Evolutionary conservation across 257 asterid species (phyloP).

Genomic region (Scutellaria barbata): DNA sequence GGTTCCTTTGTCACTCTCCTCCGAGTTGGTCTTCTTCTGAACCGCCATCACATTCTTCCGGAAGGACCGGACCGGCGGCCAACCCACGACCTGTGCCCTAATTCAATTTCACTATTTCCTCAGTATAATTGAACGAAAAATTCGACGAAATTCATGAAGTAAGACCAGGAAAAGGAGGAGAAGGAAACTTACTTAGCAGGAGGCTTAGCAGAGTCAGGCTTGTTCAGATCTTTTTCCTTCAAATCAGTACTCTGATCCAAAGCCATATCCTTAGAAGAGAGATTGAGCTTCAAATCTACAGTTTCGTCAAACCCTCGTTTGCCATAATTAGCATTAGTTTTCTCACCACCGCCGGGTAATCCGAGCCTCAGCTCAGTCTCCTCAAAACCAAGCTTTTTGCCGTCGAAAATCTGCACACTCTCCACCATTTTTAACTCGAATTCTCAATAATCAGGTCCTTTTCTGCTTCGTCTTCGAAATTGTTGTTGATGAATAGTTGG

Average conservation of each 20-base stretch:
- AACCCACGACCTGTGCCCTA: constrained; percentile 91
- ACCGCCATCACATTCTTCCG: constrained; percentile 60
- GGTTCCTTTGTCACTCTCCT: constrained; percentile 46
- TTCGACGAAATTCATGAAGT: neutral
- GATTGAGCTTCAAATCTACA: constrained; percentile 75
- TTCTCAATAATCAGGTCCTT: neutral
- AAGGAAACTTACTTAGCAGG: constrained; percentile 59
- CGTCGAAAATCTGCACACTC: constrained; percentile 7
- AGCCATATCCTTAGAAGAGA: constrained; percentile 43
- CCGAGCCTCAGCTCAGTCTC: constrained; percentile 72
- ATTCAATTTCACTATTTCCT: constrained; percentile 1
- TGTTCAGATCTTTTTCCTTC: constrained; percentile 22
- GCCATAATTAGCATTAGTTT: constrained; percentile 44
- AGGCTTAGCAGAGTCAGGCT: constrained; percentile 54
- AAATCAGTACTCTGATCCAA: constrained; percentile 29
- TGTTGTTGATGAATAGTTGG: neutral
- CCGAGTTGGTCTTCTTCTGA: constrained; percentile 49
- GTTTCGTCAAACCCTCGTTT: constrained; percentile 58
- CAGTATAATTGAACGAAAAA: neutral
- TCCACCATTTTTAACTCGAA: constrained; percentile 42
- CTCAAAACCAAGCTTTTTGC: constrained; percentile 39
- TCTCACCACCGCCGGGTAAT: constrained; percentile 56
- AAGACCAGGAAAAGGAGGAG: neutral
- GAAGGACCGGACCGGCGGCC: constrained; percentile 89
- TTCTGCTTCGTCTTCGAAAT: neutral